Base-by-base conservation (phyloP, 2,329 filamentous ascomycete genomes). In the Sporothrix brasiliensis region DNA sequence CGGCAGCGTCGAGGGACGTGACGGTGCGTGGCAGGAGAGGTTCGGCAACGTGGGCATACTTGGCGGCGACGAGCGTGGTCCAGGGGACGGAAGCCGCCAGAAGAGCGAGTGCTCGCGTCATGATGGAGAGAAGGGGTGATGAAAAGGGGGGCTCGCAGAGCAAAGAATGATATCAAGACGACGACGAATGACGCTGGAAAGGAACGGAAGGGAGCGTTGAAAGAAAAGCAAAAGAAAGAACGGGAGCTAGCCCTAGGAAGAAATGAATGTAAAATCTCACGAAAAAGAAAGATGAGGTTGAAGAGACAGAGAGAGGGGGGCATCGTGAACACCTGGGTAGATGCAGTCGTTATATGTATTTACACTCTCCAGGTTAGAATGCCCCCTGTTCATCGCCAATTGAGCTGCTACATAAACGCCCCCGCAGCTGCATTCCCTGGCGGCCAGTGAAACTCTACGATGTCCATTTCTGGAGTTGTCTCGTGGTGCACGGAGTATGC, bases 1-100 rank as follows among this genome's bases (percentile, higher is more conserved):
- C 81, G 13, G 76, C 80, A 49, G 81, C 76, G 73, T 86, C 77
- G 34, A 85, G 80, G 2, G 79, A 75, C 10, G 78, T 76, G 4
- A 84, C 83, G 7, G 78, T 78, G 44, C 81, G 78, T 2, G 76
- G 77, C 7, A 75, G 69, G 1, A 78, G 50, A 70, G 68, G 68
- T 27, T 10, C 13, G 41, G 24, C 41, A 30, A 27, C 67, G 41
- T 60, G 21, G 54, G 34, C 66, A 44, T 47, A 30, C 21, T 47
- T 75, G 39, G 78, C 78, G 9, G 74, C 72, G 6, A 74, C 75
- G 24, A 80, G 65, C 14, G 56, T 44, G 68, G 30, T 44, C 58
- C 58, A 79, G 66, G 44, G 61, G 58, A 56, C 34, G 61, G 65
- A 56, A 39, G 24, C 65, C 30, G 39, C 4, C 53, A 69, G 69